phyloP scores from a whole-genome alignment of 2,329 filamentous ascomycete genomes.

The Claviceps humidiphila region DNA sequence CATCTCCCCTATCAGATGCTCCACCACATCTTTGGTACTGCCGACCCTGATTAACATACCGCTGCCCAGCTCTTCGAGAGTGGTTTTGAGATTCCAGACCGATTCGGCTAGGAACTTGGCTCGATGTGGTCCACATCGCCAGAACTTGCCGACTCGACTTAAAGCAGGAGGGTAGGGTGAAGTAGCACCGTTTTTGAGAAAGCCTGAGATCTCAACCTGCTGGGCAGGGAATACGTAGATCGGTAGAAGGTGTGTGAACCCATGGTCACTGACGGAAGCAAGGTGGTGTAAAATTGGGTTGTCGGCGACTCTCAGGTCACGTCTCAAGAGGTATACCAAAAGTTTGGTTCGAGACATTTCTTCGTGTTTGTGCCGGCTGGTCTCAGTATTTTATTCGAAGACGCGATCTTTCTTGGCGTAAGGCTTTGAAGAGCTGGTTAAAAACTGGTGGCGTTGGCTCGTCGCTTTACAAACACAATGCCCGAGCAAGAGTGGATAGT shows the following conservation, averaged over 20 bases:
- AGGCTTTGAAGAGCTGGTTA: neutral
- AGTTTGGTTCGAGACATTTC: slow-evolving; percentile 32
- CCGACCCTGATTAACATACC: slow-evolving; percentile 54
- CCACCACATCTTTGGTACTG: slow-evolving; percentile 42
- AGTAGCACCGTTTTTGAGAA: slow-evolving; percentile 39
- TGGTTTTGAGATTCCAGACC: slow-evolving; percentile 57
- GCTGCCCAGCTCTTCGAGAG: slow-evolving; percentile 44
- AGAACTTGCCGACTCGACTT: slow-evolving; percentile 52
- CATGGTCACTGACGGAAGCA: slow-evolving; percentile 33
- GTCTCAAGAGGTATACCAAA: slow-evolving; percentile 57
- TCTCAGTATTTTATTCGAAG: neutral
- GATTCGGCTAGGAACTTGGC: slow-evolving; percentile 60
- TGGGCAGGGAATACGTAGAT: slow-evolving; percentile 56
- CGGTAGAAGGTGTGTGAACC: slow-evolving; percentile 57
- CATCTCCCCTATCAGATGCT: slow-evolving; percentile 40
- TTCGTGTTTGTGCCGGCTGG: neutral
- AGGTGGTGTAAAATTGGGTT: slow-evolving; percentile 58
- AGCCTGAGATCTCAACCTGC: slow-evolving; percentile 64
- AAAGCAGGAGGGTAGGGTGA: slow-evolving; percentile 58
- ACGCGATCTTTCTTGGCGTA: neutral
- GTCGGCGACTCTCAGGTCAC: slow-evolving; percentile 60
- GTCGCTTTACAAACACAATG: neutral
- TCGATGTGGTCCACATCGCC: slow-evolving; percentile 60
- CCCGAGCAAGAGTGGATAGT: too few species aligned
- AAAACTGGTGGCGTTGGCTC: neutral